A percentile compares a stretch with the other conserved stretches of the same genome.
These are phyloP conservation scores for Moesziomyces sp. DNA, from an alignment of 1,284 basidiomycete genomes.

Conservation along the genomic window DNA sequence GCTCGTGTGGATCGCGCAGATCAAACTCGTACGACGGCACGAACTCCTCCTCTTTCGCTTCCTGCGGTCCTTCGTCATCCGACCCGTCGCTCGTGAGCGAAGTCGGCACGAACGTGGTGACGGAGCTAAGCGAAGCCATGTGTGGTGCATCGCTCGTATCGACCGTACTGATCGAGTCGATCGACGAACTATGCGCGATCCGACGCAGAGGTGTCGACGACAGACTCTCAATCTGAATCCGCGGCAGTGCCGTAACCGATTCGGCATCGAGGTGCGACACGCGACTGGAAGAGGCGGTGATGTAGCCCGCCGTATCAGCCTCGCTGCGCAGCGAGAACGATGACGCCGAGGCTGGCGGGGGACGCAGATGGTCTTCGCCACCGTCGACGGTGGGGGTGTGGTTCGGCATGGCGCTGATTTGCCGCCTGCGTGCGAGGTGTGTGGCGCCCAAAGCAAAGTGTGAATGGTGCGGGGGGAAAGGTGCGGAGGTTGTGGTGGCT, in stretches of 20 bases:
- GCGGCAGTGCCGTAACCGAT: slow-evolving; percentile 15
- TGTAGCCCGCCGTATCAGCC: slow-evolving; percentile 21
- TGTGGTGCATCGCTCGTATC: slow-evolving; percentile 8
- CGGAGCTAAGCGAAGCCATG: slow-evolving; percentile 22
- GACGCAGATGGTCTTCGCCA: slow-evolving; percentile 4
- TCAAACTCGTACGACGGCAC: slow-evolving; percentile 29
- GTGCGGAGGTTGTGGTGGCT: neutral
- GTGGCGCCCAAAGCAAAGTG: neutral
- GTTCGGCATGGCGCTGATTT: neutral
- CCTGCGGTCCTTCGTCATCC: slow-evolving; percentile 10
- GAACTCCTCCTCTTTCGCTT: slow-evolving; percentile 2
- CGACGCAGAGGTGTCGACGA: slow-evolving; percentile 25
- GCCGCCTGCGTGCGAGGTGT: neutral
- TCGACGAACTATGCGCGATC: too few species aligned
- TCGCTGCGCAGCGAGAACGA: slow-evolving; percentile 32
- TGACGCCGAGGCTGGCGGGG: slow-evolving; percentile 19
- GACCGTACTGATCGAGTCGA: slow-evolving; percentile 14
- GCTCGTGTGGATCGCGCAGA: slow-evolving; percentile 27
- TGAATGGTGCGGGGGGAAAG: neutral
- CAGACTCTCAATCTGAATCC: slow-evolving; percentile 9
- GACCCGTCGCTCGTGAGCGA: slow-evolving; percentile 2
- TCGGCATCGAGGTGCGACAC: slow-evolving; percentile 24
- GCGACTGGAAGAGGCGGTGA: slow-evolving; percentile 30
- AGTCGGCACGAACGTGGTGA: slow-evolving; percentile 41
- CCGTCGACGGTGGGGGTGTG: too few species aligned